Evolutionary conservation across 2,329 filamentous ascomycete genomes (phyloP).

Genomic region (Periconia sp.): DNA sequence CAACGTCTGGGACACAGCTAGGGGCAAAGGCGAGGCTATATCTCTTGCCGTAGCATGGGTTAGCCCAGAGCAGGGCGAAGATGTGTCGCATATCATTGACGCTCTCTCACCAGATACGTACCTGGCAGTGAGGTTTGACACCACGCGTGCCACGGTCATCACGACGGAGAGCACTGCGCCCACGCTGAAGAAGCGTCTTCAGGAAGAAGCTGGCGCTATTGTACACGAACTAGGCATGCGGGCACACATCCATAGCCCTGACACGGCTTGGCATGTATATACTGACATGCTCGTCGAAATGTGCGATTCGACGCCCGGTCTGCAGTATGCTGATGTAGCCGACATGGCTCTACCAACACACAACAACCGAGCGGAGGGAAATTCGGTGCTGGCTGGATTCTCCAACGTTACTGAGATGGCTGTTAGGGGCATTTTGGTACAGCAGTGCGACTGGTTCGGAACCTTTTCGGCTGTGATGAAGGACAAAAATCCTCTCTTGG

Average conservation of each 20-base stretch:
- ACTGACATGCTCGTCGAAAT: conserved; percentile 3
- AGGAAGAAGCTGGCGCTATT: conserved; percentile 6
- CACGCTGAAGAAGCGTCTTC: conserved; percentile 1
- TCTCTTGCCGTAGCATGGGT: conserved; percentile 4
- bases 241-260: conserved; percentile 3
- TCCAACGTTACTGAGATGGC: conserved; percentile 38
- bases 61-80: neutral
- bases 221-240: conserved; percentile 5
- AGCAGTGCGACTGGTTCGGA: conserved; percentile 46
- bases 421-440: conserved; percentile 40
- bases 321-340: conserved; percentile 16
- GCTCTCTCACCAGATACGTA: conserved; percentile 5
- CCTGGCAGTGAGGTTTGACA: conserved; percentile 10
- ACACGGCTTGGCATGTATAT: neutral
- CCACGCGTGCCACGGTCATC: conserved; percentile 9
- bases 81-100: neutral
- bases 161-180: conserved; percentile 3
- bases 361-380: conserved; percentile 18
- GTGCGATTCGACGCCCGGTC: conserved; percentile 3
- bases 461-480: too few relatives aligned
- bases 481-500: too few relatives aligned
- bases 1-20: conserved; percentile 3
- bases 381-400: conserved; percentile 17
- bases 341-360: conserved; percentile 31
- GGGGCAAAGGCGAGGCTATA: neutral